These are phyloP conservation scores for Lunasporangiospora selenospora DNA, from an alignment of 192 early-diverging fungal genomes.

Conservation along the genomic window DNA sequence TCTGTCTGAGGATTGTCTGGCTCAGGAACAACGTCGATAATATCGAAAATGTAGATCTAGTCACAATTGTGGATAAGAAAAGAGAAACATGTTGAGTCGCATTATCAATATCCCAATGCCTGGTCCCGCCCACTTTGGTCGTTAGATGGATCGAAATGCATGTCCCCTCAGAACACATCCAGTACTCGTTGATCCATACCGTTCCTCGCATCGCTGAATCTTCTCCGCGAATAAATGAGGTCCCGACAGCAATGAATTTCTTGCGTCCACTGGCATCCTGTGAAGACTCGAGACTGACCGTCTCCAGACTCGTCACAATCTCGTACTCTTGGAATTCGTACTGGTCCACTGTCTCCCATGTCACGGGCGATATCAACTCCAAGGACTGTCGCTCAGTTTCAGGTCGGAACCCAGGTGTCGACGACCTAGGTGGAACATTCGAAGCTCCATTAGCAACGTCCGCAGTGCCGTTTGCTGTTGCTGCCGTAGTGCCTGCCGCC, in stretches of 20 bases:
- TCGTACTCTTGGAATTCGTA: slow-evolving; percentile 82
- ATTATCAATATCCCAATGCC: too few relatives aligned
- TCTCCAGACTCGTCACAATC: slow-evolving; percentile 78
- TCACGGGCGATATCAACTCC: slow-evolving; percentile 91
- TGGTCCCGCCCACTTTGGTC: too few relatives aligned
- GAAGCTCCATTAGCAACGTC: slow-evolving; percentile 31
- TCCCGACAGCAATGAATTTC: slow-evolving; percentile 86
- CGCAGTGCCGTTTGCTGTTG: slow-evolving; percentile 20
- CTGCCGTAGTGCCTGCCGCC: slow-evolving; percentile 1
- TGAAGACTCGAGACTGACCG: slow-evolving; percentile 82
- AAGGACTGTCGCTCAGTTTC: slow-evolving; percentile 68
- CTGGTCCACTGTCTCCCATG: slow-evolving; percentile 93
- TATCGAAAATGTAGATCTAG: slow-evolving; percentile 89
- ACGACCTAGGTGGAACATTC: too few relatives aligned
- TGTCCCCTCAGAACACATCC: too few relatives aligned
- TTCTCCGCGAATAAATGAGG: slow-evolving; percentile 87
- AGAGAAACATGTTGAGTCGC: too few relatives aligned
- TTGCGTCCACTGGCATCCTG: slow-evolving; percentile 88
- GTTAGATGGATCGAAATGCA: too few relatives aligned
- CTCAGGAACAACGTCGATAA: slow-evolving; percentile 97
- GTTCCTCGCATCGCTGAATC: slow-evolving; percentile 89
- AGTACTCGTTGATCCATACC: slow-evolving; percentile 53
- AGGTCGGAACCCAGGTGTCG: slow-evolving; percentile 62
- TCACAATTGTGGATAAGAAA: neutral
- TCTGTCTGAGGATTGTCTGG: slow-evolving; percentile 93